Base-by-base conservation (phyloP, 331 rosid genomes). In the Prunus yedoensis region DNA sequence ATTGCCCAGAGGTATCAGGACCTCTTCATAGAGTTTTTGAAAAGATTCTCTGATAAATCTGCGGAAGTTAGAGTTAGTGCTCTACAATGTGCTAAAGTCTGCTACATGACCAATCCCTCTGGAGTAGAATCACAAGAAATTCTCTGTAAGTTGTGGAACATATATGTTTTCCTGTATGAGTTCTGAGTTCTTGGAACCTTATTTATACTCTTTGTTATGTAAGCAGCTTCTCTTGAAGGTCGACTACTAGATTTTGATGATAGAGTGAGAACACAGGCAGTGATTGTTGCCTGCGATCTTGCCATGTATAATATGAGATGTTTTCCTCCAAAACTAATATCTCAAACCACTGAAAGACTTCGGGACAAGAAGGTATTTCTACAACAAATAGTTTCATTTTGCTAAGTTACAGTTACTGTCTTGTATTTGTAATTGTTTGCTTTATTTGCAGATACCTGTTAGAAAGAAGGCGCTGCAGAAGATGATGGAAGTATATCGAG, bases 11-110 rank as follows among this genome's bases (percentile, higher is more conserved):
- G 87, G 66, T 90, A 85, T 77, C 88, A 68, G 71, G 89, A 83
- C 54, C 94, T 94, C 82, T 92, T 90, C 76, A 63, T 58, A 64
- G 97, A 92, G 86, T 94, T 94, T 79, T 76, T 90, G 87, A 89
- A 85, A 80, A 92, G 97, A 80, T 94, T 94, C 79, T 89, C 88
- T 57, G 99, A 94, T 81, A 92, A 83, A 76, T 90, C 97, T 84
- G 90, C 78, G 76, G 99, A 94, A 77, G 97, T 94, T 70, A 89
- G 99, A 86, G 80, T 86, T 69, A 82, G 87, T 73, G 96, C 99
- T 74, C 82, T 94, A 66, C 92, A 86, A 63, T 92, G 97, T 69
- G 93, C 91, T 66, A 88, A 84, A 84, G 78, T 82, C 76, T 78
- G 91, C 76, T 92, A 88, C 80, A 21, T 60, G 74, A 85, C 85